Conservation (phyloP, 2,329 filamentous ascomycete species). For the Cordyceps farinosa region DNA sequence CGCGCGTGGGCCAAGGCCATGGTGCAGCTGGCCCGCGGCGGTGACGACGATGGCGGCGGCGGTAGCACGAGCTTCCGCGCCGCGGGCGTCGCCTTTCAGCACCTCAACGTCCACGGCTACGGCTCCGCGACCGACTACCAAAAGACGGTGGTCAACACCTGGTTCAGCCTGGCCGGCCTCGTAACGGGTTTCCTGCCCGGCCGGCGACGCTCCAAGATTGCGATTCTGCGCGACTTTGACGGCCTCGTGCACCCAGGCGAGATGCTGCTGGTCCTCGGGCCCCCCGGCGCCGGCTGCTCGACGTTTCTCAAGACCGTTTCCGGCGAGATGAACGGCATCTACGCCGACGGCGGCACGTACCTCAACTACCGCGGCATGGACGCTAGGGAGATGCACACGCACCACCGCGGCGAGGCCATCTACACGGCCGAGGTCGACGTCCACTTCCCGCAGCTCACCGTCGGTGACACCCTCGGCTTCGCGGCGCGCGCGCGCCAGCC, state of each 20-base stretch:
- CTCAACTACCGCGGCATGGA: conserved; percentile 75
- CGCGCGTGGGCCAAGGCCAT: conserved; percentile 54
- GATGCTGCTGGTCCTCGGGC: conserved; percentile 68
- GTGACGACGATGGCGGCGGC: conserved; percentile 39
- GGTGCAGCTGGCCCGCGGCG: conserved; percentile 42
- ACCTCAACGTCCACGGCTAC: conserved; percentile 63
- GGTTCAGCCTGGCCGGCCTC: conserved; percentile 32
- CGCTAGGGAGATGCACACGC: conserved; percentile 66
- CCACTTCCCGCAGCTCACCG: conserved; percentile 69
- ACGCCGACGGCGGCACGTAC: conserved; percentile 62
- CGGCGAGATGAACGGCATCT: conserved; percentile 74
- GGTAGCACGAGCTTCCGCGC: conserved; percentile 43
- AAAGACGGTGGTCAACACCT: conserved; percentile 58
- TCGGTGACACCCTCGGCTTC: conserved; percentile 72
- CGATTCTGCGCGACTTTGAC: conserved; percentile 63
- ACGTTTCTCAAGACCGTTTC: conserved; percentile 78
- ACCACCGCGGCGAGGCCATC: conserved; percentile 76
- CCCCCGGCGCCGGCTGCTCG: conserved; percentile 68
- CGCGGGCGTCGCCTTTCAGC: conserved; percentile 58
- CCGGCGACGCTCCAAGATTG: conserved; percentile 45
- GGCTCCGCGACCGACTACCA: conserved; percentile 67
- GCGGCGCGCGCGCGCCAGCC: conserved; percentile 66
- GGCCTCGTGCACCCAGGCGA: conserved; percentile 64
- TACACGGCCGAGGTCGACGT: conserved; percentile 80
- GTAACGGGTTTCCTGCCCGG: conserved; percentile 20